Percentiles rank a stretch among this genome's conserved stretches.
These are phyloP conservation scores for Nidularia sp. DNA, from an alignment of 768 basidiomycete genomes.

Conservation along the genomic window DNA sequence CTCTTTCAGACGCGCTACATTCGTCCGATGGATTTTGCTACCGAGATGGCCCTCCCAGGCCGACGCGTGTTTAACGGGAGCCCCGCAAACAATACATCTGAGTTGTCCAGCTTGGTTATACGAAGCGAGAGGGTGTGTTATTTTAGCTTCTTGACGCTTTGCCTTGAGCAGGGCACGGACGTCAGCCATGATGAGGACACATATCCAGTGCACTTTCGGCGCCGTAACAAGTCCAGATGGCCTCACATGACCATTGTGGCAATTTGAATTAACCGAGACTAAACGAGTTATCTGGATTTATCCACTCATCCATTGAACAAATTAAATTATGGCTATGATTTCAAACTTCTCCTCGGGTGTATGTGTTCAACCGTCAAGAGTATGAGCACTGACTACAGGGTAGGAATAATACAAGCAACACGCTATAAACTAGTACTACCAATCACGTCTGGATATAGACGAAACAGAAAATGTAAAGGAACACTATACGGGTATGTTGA, in stretches of 20 bases:
- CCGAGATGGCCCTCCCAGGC: constrained; percentile 89
- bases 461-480: neutral
- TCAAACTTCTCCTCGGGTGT: no score
- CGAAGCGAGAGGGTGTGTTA: constrained; percentile 69
- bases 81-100: constrained; percentile 63
- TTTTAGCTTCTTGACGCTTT: constrained; percentile 72
- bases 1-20: constrained; percentile 54
- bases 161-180: constrained; percentile 78
- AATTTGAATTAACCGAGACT: neutral
- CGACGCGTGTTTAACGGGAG: constrained; percentile 65
- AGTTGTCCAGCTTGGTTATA: constrained; percentile 67
- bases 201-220: neutral
- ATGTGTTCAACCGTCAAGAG: no score
- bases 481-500: constrained; percentile 22
- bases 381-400: no score
- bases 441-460: neutral
- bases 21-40: constrained; percentile 73
- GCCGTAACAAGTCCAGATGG: neutral
- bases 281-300: neutral
- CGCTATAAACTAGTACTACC: no score
- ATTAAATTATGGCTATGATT: no score
- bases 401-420: no score
- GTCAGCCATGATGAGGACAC: constrained; percentile 56
- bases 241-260: neutral
- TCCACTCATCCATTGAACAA: no score